Evolutionary conservation across 768 basidiomycete species (phyloP).

Genomic region (Podaxis sp.): DNA sequence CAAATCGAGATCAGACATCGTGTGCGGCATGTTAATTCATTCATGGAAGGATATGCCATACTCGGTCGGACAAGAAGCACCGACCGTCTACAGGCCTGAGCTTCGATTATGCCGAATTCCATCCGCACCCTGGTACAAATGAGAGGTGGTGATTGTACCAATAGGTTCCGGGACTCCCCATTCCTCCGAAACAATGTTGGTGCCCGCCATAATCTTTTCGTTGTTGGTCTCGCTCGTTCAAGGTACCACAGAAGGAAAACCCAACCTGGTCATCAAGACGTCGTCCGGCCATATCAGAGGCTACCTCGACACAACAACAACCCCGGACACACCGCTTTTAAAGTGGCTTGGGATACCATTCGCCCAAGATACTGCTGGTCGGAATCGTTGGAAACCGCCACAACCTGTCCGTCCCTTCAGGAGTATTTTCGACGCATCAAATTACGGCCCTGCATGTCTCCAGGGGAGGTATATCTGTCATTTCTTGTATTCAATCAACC

Average conservation of each 20-base stretch:
- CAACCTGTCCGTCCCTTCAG: slow-evolving; percentile 18
- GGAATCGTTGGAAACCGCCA: slow-evolving; percentile 32
- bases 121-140: slow-evolving; percentile 3
- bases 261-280: slow-evolving; percentile 18
- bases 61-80: neutral
- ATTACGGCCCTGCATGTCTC: slow-evolving; percentile 32
- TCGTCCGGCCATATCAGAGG: slow-evolving; percentile 29
- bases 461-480: slow-evolving; percentile 28
- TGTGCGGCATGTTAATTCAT: neutral
- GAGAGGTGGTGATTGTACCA: neutral
- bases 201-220: neutral
- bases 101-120: slow-evolving; percentile 8
- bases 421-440: slow-evolving; percentile 27
- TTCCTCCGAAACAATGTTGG: neutral
- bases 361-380: slow-evolving; percentile 29
- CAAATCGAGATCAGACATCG: neutral
- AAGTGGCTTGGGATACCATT: slow-evolving; percentile 33
- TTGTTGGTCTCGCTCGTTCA: neutral
- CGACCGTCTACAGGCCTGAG: neutral
- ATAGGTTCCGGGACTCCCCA: neutral
- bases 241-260: neutral
- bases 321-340: slow-evolving; percentile 19
- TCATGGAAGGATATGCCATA: neutral
- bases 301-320: slow-evolving; percentile 26
- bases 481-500: neutral